Conservation (phyloP, 176 grass and related monocot genomes). For the Bromus sterilis region DNA sequence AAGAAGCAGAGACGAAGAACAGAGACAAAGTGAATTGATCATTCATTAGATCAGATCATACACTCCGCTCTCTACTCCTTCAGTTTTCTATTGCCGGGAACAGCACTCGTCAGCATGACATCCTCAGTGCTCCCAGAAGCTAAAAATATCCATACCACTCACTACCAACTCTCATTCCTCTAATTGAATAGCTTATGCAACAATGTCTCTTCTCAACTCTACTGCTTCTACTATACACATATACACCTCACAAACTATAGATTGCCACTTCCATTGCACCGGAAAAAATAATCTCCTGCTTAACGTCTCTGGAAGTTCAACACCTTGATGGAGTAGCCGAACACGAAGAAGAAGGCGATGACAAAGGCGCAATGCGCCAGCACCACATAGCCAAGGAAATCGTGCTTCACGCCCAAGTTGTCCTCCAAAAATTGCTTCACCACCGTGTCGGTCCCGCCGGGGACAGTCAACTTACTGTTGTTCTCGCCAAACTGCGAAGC, state of each 20-base stretch:
- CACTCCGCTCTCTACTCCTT: too few species aligned
- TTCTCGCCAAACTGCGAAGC: conserved; percentile 60
- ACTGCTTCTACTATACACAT: neutral
- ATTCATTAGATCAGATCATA: too few species aligned
- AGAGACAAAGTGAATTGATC: too few species aligned
- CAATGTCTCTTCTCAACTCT: neutral
- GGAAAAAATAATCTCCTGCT: too few species aligned
- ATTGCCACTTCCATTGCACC: too few species aligned
- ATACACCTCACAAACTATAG: neutral
- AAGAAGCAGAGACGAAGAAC: too few species aligned
- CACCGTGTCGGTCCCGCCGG: neutral
- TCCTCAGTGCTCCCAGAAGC: too few species aligned
- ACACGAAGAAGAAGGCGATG: conserved; percentile 55
- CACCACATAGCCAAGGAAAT: conserved; percentile 60
- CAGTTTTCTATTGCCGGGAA: too few species aligned
- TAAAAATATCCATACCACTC: too few species aligned
- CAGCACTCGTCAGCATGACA: too few species aligned
- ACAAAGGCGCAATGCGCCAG: conserved; percentile 55
- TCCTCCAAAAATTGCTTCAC: conserved; percentile 49
- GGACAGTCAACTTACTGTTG: neutral
- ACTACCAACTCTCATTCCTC: neutral
- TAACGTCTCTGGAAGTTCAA: conserved; percentile 89
- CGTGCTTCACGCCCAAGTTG: conserved; percentile 35
- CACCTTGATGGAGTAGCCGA: conserved; percentile 71
- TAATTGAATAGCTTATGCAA: neutral